A percentile compares a stretch with the other conserved stretches of the same genome.
phyloP scores from a whole-genome alignment of 192 early-diverging fungal genomes.

The Gamsiella multidivaricata region DNA sequence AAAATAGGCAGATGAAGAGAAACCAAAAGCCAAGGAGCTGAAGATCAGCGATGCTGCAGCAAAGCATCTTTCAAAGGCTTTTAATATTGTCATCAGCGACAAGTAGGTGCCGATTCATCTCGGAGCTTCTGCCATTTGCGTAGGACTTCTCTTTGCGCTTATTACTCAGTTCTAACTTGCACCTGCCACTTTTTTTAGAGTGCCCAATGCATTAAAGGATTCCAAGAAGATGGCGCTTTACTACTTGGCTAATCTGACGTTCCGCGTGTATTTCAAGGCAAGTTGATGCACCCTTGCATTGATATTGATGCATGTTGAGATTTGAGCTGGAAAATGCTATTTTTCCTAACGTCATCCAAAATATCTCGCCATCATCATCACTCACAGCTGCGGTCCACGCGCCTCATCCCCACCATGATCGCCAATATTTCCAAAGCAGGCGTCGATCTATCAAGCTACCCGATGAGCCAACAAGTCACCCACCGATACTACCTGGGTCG shows the following conservation, averaged over 20 bases:
- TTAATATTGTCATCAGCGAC: constrained; percentile 60
- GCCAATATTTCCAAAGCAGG: constrained; percentile 52
- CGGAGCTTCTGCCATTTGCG: no score
- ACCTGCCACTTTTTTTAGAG: no score
- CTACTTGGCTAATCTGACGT: constrained; percentile 58
- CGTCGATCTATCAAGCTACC: constrained; percentile 46
- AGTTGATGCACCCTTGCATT: neutral
- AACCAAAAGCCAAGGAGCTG: constrained; percentile 24
- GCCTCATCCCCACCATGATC: constrained; percentile 59
- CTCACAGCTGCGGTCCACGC: constrained; percentile 50
- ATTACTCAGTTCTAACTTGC: no score
- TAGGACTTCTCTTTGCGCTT: no score
- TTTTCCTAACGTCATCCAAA: neutral
- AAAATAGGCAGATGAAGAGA: constrained; percentile 15
- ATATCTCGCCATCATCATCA: neutral
- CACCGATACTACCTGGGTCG: constrained; percentile 61
- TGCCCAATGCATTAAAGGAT: no score
- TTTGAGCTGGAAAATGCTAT: no score
- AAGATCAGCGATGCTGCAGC: constrained; percentile 48
- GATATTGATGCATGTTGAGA: no score
- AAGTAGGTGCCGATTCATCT: no score
- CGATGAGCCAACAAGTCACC: constrained; percentile 61
- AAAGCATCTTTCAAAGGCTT: constrained; percentile 50
- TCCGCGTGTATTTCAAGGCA: constrained; percentile 63
- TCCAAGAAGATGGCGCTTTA: constrained; percentile 58